These are phyloP conservation scores for Panaeolus papilionaceus DNA, from an alignment of 768 basidiomycete species.

Conservation along the genomic window DNA sequence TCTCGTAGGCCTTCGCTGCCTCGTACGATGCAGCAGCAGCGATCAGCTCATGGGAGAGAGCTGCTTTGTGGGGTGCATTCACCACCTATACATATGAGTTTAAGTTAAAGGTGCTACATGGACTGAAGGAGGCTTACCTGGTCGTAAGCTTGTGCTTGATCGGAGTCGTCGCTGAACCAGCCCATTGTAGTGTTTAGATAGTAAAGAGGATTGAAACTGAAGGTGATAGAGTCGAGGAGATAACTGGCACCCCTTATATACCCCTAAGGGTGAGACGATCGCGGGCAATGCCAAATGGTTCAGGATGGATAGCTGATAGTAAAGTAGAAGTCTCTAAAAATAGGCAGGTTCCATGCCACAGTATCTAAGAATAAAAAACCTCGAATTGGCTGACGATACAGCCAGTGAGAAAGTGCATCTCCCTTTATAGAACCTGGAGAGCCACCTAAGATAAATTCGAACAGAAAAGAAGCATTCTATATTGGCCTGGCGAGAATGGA, in stretches of 20 bases:
- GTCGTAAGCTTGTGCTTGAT: conserved; percentile 48
- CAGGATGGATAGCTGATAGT: not conserved
- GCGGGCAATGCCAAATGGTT: not conserved
- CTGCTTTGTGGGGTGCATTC: conserved; percentile 60
- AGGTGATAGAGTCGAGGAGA: not conserved
- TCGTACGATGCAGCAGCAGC: conserved; percentile 72
- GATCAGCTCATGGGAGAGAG: conserved; percentile 69
- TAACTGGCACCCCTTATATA: not conserved
- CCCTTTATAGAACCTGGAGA: not conserved
- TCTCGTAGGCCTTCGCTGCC: conserved; percentile 70
- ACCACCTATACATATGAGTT: conserved; percentile 39
- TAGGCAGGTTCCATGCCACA: not conserved
- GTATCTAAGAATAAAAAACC: not conserved
- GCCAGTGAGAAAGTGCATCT: not conserved
- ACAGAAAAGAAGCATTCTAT: not conserved
- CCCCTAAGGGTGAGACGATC: not conserved
- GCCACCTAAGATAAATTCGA: not conserved
- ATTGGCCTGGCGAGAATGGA: not conserved
- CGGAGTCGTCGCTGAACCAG: conserved; percentile 48
- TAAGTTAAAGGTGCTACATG: conserved; percentile 1
- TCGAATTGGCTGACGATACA: not conserved
- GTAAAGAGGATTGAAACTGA: conserved; percentile 1
- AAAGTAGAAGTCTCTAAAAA: not conserved
- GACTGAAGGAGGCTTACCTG: conserved; percentile 34
- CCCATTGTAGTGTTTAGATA: conserved; percentile 41